These are phyloP conservation scores for Peniophora sp. DNA, from an alignment of 1,284 basidiomycete species.

Conservation along the genomic window DNA sequence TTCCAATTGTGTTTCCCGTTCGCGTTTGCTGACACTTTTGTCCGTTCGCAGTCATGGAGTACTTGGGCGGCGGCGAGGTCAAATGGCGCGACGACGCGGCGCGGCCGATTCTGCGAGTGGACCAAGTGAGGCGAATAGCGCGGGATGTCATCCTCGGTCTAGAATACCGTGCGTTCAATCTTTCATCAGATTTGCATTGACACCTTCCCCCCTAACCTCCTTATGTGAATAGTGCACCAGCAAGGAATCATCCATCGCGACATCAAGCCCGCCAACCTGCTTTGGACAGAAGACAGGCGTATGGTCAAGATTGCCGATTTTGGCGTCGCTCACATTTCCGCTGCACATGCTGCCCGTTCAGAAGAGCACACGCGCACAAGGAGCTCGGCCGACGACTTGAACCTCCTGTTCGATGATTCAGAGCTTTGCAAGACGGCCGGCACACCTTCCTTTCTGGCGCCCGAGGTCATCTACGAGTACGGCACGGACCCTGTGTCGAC, in stretches of 20 bases:
- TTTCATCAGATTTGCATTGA: background rate
- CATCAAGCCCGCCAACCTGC: slow-evolving; percentile 96
- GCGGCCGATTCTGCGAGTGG: slow-evolving; percentile 73
- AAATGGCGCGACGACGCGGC: slow-evolving; percentile 69
- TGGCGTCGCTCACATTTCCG: slow-evolving; percentile 93
- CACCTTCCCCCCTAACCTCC: slow-evolving; percentile 7
- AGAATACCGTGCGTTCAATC: slow-evolving; percentile 70
- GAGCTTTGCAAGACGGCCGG: slow-evolving; percentile 93
- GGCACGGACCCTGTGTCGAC: slow-evolving; percentile 4
- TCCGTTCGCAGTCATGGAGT: slow-evolving; percentile 92
- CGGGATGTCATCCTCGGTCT: slow-evolving; percentile 91
- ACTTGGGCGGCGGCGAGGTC: slow-evolving; percentile 90
- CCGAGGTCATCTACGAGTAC: slow-evolving; percentile 81
- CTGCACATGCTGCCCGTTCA: slow-evolving; percentile 41
- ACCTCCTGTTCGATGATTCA: slow-evolving; percentile 72
- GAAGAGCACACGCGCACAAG: background rate
- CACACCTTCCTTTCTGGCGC: slow-evolving; percentile 96
- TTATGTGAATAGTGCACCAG: slow-evolving; percentile 65
- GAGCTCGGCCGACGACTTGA: slow-evolving; percentile 35
- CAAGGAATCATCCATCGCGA: slow-evolving; percentile 99
- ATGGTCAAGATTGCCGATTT: slow-evolving; percentile 98
- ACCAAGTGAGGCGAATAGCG: slow-evolving; percentile 80
- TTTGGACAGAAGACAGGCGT: slow-evolving; percentile 77
- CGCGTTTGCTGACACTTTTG: background rate
- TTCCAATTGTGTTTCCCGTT: background rate